Conservation (phyloP, 495 filamentous ascomycete genomes). For the Penicillium taxi region DNA sequence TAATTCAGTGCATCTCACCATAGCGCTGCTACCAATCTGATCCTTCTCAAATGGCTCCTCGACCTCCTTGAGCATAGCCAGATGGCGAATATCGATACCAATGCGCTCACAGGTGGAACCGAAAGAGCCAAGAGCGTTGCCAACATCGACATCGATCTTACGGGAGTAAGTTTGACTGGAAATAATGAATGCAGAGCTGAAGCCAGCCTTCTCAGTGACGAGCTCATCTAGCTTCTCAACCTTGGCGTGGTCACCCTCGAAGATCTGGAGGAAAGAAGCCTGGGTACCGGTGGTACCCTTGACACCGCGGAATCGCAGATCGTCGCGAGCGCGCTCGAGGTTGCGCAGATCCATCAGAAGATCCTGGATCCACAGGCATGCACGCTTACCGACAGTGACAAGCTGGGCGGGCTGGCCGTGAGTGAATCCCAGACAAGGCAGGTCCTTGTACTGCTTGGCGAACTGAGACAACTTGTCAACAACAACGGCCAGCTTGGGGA, state of each 20-base stretch:
- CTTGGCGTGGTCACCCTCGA: slow-evolving; percentile 71
- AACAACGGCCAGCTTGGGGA: slow-evolving; percentile 79
- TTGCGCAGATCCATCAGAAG: slow-evolving; percentile 79
- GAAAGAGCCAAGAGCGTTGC: slow-evolving; percentile 73
- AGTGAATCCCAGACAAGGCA: slow-evolving; percentile 66
- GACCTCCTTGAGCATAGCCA: slow-evolving; percentile 73
- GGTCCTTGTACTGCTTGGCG: slow-evolving; percentile 65
- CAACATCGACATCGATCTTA: slow-evolving; percentile 75
- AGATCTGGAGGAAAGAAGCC: slow-evolving; percentile 76
- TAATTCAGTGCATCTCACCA: slow-evolving; percentile 27
- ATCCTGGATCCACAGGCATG: slow-evolving; percentile 81
- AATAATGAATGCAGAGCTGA: slow-evolving; percentile 61
- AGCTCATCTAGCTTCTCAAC: slow-evolving; percentile 65
- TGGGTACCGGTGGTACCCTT: slow-evolving; percentile 75
- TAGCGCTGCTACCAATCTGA: slow-evolving; percentile 47
- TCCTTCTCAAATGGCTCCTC: slow-evolving; percentile 86
- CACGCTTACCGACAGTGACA: slow-evolving; percentile 70
- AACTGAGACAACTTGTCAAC: slow-evolving; percentile 74
- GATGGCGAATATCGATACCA: slow-evolving; percentile 65
- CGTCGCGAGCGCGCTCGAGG: slow-evolving; percentile 64
- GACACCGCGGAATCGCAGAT: slow-evolving; percentile 75
- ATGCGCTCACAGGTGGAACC: slow-evolving; percentile 76
- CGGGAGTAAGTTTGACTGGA: slow-evolving; percentile 77
- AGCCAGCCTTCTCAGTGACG: slow-evolving; percentile 79
- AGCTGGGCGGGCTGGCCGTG: slow-evolving; percentile 74